phyloP scores from a whole-genome alignment of 441 rosid species.

The Erodium moschatum region DNA sequence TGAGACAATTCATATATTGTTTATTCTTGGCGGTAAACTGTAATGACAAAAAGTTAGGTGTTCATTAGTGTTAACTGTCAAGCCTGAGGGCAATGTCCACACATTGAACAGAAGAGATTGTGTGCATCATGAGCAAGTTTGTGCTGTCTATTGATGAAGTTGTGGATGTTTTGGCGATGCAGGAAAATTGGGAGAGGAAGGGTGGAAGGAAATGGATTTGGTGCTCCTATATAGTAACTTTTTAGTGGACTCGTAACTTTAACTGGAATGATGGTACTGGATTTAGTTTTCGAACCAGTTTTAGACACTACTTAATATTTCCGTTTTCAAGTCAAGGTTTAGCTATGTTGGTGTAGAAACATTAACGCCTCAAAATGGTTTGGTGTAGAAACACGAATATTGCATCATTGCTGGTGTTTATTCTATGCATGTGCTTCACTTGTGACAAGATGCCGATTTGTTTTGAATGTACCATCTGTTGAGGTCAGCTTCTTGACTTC shows the following conservation, averaged over 20 bases:
- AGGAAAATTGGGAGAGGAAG: constrained; percentile 6
- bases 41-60: not conserved
- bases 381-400: not conserved
- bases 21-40: not conserved
- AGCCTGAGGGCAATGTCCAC: not conserved
- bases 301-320: not conserved
- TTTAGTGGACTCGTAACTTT: not conserved
- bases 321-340: not conserved
- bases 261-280: not conserved
- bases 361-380: not conserved
- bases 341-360: not conserved
- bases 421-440: not conserved
- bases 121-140: not conserved
- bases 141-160: not conserved
- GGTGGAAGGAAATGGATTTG: not conserved
- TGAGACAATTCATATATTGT: not conserved
- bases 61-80: not conserved
- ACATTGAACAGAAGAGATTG: not conserved
- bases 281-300: not conserved
- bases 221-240: not conserved
- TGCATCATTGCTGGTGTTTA: not conserved
- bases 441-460: not conserved
- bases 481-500: too few relatives aligned
- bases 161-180: not conserved
- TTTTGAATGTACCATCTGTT: too few relatives aligned